Percentiles rank a stretch among this genome's conserved stretches.
phyloP scores from a whole-genome alignment of 2,329 filamentous ascomycete species.

The Phaeoacremonium minimum region DNA sequence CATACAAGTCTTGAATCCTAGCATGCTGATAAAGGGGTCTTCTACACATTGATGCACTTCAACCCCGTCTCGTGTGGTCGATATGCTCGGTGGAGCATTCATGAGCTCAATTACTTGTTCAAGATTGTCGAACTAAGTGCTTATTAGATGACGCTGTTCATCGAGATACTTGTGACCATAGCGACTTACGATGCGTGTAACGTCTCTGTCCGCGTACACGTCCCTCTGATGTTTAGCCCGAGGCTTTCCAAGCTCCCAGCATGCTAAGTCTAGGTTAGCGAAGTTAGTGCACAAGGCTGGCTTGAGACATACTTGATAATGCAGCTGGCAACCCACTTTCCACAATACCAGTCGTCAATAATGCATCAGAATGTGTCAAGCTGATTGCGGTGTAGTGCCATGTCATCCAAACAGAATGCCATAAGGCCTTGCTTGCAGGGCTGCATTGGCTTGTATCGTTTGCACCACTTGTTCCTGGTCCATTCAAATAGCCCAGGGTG shows the following conservation, averaged over 20 bases:
- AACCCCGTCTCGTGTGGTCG: neutral
- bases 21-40: conserved; percentile 8
- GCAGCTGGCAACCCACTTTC: conserved; percentile 8
- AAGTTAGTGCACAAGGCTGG: too few relatives aligned
- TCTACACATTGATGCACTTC: conserved; percentile 4
- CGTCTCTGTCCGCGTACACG: conserved; percentile 8
- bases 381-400: conserved; percentile 10
- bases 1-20: conserved; percentile 9
- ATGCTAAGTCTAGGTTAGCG: too few relatives aligned
- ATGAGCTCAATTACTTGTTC: conserved; percentile 8
- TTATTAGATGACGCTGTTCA: neutral
- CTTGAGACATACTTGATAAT: conserved; percentile 7
- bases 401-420: conserved; percentile 9
- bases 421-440: conserved; percentile 3
- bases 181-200: conserved; percentile 5
- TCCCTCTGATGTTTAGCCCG: conserved; percentile 8
- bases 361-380: conserved; percentile 7
- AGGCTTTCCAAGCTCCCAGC: conserved; percentile 8
- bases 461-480: neutral
- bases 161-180: neutral
- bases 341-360: conserved; percentile 8
- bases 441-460: neutral
- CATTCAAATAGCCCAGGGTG: neutral
- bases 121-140: conserved; percentile 5
- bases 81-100: conserved; percentile 2